Conservation (phyloP, 1,284 basidiomycete species). For the Ceratobasidium sp. region DNA sequence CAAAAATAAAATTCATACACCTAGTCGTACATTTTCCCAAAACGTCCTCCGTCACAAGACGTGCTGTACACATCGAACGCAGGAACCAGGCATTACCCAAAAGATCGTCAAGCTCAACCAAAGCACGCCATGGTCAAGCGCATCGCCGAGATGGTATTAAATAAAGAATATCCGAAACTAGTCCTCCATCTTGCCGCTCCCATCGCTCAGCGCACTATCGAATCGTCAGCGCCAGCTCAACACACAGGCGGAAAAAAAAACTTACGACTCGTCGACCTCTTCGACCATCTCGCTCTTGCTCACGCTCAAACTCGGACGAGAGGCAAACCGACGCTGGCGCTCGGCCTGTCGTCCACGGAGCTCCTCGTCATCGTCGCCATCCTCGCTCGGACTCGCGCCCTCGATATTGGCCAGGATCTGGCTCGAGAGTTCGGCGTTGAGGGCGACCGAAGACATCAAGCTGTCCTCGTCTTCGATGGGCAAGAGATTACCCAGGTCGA, state of each 20-base stretch:
- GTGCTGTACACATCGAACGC: constrained; percentile 33
- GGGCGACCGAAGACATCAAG: not conserved
- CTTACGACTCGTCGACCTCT: constrained; percentile 31
- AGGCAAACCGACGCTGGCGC: constrained; percentile 10
- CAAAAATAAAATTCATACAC: constrained; percentile 22
- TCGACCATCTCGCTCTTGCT: constrained; percentile 27
- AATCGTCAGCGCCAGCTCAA: not conserved
- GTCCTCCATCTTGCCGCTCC: constrained; percentile 33
- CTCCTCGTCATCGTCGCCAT: constrained; percentile 24
- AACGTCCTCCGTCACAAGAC: constrained; percentile 23
- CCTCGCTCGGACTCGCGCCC: constrained; percentile 9
- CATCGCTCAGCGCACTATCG: constrained; percentile 22
- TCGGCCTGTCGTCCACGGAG: constrained; percentile 17
- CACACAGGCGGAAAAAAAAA: not conserved
- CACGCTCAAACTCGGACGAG: constrained; percentile 3
- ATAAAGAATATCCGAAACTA: not conserved
- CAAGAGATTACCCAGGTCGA: constrained; percentile 13
- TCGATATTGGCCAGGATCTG: constrained; percentile 23
- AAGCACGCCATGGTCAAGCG: not conserved
- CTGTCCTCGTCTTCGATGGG: constrained; percentile 9
- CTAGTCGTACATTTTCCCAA: constrained; percentile 32
- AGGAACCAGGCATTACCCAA: constrained; percentile 1
- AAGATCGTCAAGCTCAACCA: not conserved
- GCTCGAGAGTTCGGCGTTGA: constrained; percentile 12
- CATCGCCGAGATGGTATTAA: not conserved